Evolutionary conservation across 345 rosid genomes (phyloP).

Genomic region (Acer negundo): DNA sequence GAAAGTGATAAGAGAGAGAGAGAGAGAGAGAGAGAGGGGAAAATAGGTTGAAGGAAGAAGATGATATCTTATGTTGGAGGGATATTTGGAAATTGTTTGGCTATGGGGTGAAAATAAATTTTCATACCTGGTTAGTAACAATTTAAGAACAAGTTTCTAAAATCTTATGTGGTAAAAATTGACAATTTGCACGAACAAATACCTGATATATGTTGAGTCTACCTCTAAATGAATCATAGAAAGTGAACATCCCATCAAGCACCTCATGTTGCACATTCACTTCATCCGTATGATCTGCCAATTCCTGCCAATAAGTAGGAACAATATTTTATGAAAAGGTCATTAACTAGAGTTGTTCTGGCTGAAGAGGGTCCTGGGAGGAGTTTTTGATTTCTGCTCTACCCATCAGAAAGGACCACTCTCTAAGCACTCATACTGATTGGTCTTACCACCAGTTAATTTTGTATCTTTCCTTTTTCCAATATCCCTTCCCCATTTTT

Average conservation of each 20-base stretch:
- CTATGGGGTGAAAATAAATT: no score
- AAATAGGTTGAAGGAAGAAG: no score
- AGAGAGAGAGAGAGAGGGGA: no score
- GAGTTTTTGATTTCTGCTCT: neutral
- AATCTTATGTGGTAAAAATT: no score
- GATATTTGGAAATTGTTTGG: no score
- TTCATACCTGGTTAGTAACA: no score
- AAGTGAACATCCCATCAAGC: constrained; percentile 82
- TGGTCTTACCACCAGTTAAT: neutral
- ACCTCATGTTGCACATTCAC: constrained; percentile 78
- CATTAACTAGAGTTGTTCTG: neutral
- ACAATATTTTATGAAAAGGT: neutral
- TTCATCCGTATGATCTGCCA: constrained; percentile 75
- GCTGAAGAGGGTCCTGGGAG: neutral
- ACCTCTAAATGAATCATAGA: constrained; percentile 81
- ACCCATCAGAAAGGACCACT: neutral
- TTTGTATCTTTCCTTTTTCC: neutral
- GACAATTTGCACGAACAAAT: neutral
- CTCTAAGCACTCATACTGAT: neutral
- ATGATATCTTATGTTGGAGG: no score
- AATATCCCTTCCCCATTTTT: neutral
- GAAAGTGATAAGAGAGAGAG: no score
- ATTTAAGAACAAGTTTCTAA: no score
- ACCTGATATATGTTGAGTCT: constrained; percentile 93
- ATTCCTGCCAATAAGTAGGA: constrained; percentile 63